phyloP scores from a whole-genome alignment of 2,329 filamentous ascomycete species.

The Ophiostoma fasciatum region DNA sequence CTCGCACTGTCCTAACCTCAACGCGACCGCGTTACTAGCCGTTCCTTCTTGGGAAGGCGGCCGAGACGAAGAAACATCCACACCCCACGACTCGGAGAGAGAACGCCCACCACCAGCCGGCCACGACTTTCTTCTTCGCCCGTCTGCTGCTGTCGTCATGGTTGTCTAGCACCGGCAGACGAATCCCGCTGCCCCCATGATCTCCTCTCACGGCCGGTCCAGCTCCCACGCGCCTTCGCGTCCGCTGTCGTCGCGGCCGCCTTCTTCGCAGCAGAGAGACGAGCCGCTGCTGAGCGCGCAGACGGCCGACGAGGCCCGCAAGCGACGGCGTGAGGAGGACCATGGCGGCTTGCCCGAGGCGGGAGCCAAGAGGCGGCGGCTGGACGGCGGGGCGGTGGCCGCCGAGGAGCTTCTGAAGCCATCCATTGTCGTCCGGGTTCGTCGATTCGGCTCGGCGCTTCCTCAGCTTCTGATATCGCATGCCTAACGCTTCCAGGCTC shows the following conservation, averaged over 20 bases:
- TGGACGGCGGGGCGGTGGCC: constrained; percentile 16
- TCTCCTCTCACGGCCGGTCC: constrained; percentile 8
- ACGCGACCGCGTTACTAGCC: constrained; percentile 7
- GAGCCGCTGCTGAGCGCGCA: constrained; percentile 10
- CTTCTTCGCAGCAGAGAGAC: constrained; percentile 17
- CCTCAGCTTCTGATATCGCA: no score
- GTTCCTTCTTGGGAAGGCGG: constrained; percentile 1
- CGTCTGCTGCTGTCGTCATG: neutral
- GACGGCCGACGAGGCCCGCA: constrained; percentile 22
- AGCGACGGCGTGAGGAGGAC: constrained; percentile 13
- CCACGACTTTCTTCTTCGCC: neutral
- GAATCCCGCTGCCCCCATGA: constrained; percentile 3
- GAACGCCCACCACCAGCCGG: no score
- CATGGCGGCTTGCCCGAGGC: constrained; percentile 16
- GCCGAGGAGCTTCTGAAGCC: constrained; percentile 37
- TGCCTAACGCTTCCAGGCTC: constrained; percentile 26
- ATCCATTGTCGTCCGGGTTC: constrained; percentile 37
- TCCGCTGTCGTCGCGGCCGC: constrained; percentile 17
- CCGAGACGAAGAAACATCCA: neutral
- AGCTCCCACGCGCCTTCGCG: constrained; percentile 33
- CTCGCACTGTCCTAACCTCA: constrained; percentile 2
- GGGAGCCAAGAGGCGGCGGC: constrained; percentile 7
- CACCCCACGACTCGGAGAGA: no score
- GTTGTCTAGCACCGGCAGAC: neutral
- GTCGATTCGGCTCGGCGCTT: neutral